Evolutionary conservation across 164 flowering plant species (phyloP), one percentile per base, ranked within the genome.

Genomic region (Annona squamosa): DNA sequence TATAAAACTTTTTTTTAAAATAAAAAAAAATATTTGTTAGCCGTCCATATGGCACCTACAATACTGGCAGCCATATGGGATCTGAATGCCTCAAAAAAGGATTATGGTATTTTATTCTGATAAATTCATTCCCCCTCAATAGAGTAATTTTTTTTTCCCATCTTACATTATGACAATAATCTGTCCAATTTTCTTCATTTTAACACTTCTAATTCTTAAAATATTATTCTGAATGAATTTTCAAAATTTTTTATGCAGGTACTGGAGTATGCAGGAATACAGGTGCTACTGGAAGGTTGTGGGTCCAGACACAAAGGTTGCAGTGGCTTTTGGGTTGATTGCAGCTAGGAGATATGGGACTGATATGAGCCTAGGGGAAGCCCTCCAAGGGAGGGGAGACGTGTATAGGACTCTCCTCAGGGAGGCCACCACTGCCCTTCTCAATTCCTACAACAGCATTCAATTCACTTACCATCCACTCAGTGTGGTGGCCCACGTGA

Each of bases 231-330:
- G 37, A 26, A 26, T 26, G 37, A 26, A 26, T 26, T 26, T 26
- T 26, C 1, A 0, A 26, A 26, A 26, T 26, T 26, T 26, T 26
- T 26, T 26, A 26, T 10, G 10, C 59, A 95, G 99, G 84, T 80
- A 46, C 41, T 95, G 99, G 99, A 77, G 75, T 57, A 87, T 78
- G 86, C 91, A 92, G 6, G 86, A 88, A 77, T 78, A 89, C 85
- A 84, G 70, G 76, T 95, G 99, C 80, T 81, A 93, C 82, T 95
- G 99, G 99, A 93, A 81, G 75, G 84, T 80, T 61, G 83, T 95
- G 71, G 80, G 67, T 52, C 98, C 93, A 0, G 94, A 88, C 75
- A 84, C 85, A 13, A 88, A 88, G 73, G 99, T 93, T 17, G 93
- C 93, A 0, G 74, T 86, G 37, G 89, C 84, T 0, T 95, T 95